phyloP scores from a whole-genome alignment of 2,329 filamentous ascomycete species.

The Phaeosphaeriaceae sp. region DNA sequence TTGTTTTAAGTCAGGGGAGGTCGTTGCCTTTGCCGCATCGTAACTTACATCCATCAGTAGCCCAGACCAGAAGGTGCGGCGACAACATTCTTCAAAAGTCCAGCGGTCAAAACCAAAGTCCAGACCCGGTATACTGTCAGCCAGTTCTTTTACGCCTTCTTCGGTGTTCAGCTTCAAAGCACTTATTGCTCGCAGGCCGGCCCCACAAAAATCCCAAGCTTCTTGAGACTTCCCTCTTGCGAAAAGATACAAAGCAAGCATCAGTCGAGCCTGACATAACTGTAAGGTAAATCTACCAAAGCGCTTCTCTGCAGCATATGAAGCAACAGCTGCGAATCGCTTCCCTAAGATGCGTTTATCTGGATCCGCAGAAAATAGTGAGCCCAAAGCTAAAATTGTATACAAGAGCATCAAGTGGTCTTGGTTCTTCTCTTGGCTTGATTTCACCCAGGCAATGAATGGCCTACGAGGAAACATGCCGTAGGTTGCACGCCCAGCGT shows the following conservation, averaged over 20 bases:
- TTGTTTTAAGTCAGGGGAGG: conserved; percentile 37
- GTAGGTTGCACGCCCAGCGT: conserved; percentile 62
- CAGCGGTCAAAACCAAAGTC: conserved; percentile 65
- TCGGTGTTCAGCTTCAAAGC: conserved; percentile 70
- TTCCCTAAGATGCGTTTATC: conserved; percentile 55
- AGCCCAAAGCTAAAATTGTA: conserved; percentile 63
- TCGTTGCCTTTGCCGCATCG: conserved; percentile 37
- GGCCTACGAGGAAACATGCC: conserved; percentile 62
- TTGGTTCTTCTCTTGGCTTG: conserved; percentile 54
- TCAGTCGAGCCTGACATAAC: conserved; percentile 70
- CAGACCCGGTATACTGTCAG: conserved; percentile 55
- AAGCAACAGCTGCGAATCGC: conserved; percentile 61
- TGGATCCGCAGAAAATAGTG: conserved; percentile 58
- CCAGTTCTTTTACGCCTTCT: conserved; percentile 50
- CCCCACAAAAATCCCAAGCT: conserved; percentile 68
- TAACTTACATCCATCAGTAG: conserved; percentile 69
- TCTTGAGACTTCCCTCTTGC: conserved; percentile 65
- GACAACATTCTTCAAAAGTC: conserved; percentile 69
- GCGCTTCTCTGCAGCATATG: conserved; percentile 61
- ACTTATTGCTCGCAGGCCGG: conserved; percentile 65
- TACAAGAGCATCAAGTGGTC: conserved; percentile 68
- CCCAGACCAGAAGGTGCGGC: conserved; percentile 74
- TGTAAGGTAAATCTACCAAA: conserved; percentile 65
- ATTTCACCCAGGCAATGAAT: conserved; percentile 63
- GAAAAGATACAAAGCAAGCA: conserved; percentile 71